These are phyloP conservation scores for Tricharina praecox DNA, from an alignment of 495 filamentous ascomycete genomes.

Conservation along the genomic window DNA sequence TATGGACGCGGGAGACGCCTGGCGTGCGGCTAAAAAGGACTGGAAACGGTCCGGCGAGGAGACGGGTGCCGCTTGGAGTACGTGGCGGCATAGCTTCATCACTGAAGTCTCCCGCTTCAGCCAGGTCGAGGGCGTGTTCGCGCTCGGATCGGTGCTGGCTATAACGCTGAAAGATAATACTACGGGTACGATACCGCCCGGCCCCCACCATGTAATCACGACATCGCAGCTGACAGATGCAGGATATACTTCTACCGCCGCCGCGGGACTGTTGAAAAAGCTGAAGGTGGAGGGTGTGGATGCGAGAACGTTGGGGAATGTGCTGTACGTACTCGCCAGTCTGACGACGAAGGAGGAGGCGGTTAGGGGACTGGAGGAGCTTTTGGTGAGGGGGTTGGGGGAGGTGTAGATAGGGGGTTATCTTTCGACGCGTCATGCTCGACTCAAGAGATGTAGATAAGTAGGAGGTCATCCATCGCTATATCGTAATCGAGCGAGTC, in stretches of 20 bases:
- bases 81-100: constrained; percentile 45
- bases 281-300: constrained; percentile 42
- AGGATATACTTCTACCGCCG: constrained; percentile 53
- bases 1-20: constrained; percentile 37
- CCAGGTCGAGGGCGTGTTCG: constrained; percentile 45
- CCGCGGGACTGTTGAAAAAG: constrained; percentile 40
- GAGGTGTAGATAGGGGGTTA: too few species aligned
- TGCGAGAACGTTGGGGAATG: constrained; percentile 57
- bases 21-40: constrained; percentile 25
- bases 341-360: constrained; percentile 39
- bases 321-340: constrained; percentile 61
- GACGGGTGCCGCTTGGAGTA: constrained; percentile 40
- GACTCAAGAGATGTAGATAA: too few species aligned
- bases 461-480: too few species aligned
- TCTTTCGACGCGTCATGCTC: too few species aligned
- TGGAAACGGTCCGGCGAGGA: not conserved
- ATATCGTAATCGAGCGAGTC: too few species aligned
- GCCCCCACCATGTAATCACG: too few species aligned
- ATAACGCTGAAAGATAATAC: constrained; percentile 38
- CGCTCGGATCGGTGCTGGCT: constrained; percentile 53
- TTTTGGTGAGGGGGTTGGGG: constrained; percentile 5
- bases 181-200: constrained; percentile 29
- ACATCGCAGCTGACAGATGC: too few species aligned
- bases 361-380: constrained; percentile 33
- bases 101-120: constrained; percentile 35